Base-by-base conservation (phyloP, 2,329 filamentous ascomycete species). In the Ophiostoma populinum region DNA sequence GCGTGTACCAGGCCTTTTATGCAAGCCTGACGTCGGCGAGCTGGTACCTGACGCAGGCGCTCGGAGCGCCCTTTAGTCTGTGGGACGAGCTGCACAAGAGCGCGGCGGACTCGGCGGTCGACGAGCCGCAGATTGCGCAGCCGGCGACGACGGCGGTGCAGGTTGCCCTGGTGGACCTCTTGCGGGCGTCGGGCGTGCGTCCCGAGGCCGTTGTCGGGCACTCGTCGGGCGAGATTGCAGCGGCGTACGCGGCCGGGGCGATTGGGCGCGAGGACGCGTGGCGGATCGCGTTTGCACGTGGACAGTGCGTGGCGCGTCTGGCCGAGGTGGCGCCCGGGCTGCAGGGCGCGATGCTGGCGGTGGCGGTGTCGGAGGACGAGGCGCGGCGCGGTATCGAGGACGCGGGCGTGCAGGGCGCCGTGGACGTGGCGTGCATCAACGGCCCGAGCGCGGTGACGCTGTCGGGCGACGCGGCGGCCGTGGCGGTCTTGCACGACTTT, bases 311-410 rank as follows among this genome's bases (percentile, higher is more conserved):
- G 26, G 41, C 42, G 5, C 40, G 42, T 6, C 42, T 55, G 3
- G 43, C 42, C 18, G 40, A 40, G 1, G 1, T 37, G 22, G 36
- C 31, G 2, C 18, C 38, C 31, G 6, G 40, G 25, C 9, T 32
- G 0, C 37, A 12, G 2, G 63, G 63, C 1, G 54, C 50, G 2
- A 70, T 70, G 66, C 45, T 67, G 26, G 63, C 63, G 0, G 59
- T 57, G 0, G 58, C 57, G 0, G 51, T 57, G 0, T 50, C 51
- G 0, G 41, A 47, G 6, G 51, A 56, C 3, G 55, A 63, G 17
- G 57, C 54, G 0, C 40, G 49, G 1, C 46, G 43, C 1, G 33
- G 49, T 0, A 41, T 46, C 6, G 35, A 40, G 0, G 24, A 46
- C 0, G 28, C 33, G 0, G 36, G 39, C 0, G 50, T 45, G 4